Base-by-base conservation (phyloP, 305 asterid species). In the Nicotiana rustica region DNA sequence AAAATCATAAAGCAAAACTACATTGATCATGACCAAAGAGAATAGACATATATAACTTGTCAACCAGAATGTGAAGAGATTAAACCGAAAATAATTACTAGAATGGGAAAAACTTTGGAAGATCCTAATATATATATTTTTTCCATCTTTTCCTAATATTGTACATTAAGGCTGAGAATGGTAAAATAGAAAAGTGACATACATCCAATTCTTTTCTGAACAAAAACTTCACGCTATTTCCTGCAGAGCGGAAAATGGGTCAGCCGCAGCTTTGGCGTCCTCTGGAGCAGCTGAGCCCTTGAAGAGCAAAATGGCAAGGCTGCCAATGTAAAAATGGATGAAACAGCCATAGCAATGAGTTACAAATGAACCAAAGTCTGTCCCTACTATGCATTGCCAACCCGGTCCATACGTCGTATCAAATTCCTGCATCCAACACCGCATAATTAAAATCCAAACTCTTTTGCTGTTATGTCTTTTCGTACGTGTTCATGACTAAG, bases 341-440 rank as follows among this genome's bases (percentile, higher is more conserved):
- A 95, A 95, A 81, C 94, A 92, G 1, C 99, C 98, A 47, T 10
- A 86, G 86, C 97, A 93, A 77, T 95, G 99, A 3, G 95, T 95
- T 83, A 93, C 97, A 86, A 95, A 95, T 29, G 99, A 95, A 62
- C 98, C 97, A 83, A 93, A 95, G 83, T 93, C 95, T 0, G 94
- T 93, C 81, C 99, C 99, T 6, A 95, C 99, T 3, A 93, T 93
- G 85, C 99, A 95, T 65, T 95, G 98, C 99, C 99, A 93, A 0
- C 97, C 97, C 1, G 81, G 67, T 83, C 97, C 99, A 86, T 93
- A 83, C 62, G 83, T 41, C 79, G 82, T 81, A 77, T 93, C 99
- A 79, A 93, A 92, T 64, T 91, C 98, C 99, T 95, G 91, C 84
- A 91, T 66, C 55, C 59, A 1, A 67, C n/a, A 77, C 33, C 4